Conservation (phyloP, 169 alveolate species). For the Eimeria zaria region DNA sequence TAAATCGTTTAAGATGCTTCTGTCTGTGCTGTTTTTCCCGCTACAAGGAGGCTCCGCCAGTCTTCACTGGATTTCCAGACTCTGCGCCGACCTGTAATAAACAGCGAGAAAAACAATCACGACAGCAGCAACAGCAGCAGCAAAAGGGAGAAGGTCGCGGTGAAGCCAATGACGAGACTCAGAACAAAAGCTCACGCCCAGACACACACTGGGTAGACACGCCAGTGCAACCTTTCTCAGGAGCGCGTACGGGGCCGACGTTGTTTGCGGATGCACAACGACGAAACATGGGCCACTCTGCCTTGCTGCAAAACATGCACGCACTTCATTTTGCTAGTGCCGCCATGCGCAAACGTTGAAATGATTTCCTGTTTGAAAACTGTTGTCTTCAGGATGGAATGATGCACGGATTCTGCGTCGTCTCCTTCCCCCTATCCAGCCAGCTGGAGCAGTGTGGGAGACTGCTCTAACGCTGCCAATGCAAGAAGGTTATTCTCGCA, state of each 20-base stretch:
- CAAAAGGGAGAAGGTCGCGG: constrained; percentile 19
- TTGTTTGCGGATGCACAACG: neutral
- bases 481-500: constrained; percentile 57
- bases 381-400: constrained; percentile 53
- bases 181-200: neutral
- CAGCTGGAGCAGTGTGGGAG: constrained; percentile 21
- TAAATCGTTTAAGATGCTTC: neutral
- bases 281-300: neutral
- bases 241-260: neutral
- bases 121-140: constrained; percentile 11
- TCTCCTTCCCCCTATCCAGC: constrained; percentile 38
- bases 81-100: neutral
- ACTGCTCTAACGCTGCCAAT: constrained; percentile 10
- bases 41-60: constrained; percentile 59
- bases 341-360: neutral
- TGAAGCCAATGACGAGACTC: neutral
- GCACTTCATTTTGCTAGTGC: neutral
- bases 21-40: neutral
- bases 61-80: constrained; percentile 25
- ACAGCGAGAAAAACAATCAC: neutral
- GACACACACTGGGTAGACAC: constrained; percentile 8
- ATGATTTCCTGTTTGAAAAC: neutral
- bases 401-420: constrained; percentile 58
- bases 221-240: neutral
- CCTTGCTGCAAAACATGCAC: neutral